These are phyloP conservation scores for Candida sanyaensis DNA, from an alignment of 1,139 yeast species.

Conservation along the genomic window DNA sequence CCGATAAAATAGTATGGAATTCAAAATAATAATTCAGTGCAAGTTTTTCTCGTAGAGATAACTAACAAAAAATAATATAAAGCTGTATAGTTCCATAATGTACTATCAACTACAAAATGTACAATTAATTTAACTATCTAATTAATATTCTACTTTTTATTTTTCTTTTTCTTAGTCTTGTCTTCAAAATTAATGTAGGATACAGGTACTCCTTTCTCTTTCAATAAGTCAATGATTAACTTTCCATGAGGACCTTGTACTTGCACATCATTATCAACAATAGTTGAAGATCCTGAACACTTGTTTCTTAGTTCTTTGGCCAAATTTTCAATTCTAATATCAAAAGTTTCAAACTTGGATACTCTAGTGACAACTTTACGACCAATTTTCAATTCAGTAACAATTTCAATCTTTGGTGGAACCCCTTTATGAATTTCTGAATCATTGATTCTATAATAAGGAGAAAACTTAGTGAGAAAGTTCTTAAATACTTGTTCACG, in stretches of 20 bases:
- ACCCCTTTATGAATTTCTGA: conserved; percentile 50
- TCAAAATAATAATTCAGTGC: too few species aligned
- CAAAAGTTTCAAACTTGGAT: conserved; percentile 66
- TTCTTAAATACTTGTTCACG: conserved; percentile 56
- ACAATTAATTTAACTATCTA: too few species aligned
- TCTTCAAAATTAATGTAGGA: conserved; percentile 70
- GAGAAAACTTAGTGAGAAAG: conserved; percentile 55
- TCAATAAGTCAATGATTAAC: conserved; percentile 57
- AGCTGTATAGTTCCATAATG: too few species aligned
- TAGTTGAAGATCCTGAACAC: conserved; percentile 89
- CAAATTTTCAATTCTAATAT: conserved; percentile 62
- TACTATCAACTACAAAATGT: too few species aligned
- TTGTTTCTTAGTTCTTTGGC: conserved; percentile 71
- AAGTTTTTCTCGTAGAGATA: too few species aligned
- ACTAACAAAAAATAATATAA: too few species aligned
- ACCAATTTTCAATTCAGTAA: conserved; percentile 80
- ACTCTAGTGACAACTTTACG: conserved; percentile 78
- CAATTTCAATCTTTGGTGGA: conserved; percentile 65
- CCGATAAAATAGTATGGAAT: too few species aligned
- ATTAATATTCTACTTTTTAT: conserved; percentile 19
- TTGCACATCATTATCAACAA: conserved; percentile 51
- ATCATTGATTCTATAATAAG: conserved; percentile 54
- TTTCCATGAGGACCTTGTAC: conserved; percentile 92
- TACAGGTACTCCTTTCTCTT: conserved; percentile 65
- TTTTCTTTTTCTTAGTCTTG: conserved; percentile 60